These are phyloP conservation scores for Groenewaldozyma salmanticensis DNA, from an alignment of 805 yeast species.

Conservation along the genomic window DNA sequence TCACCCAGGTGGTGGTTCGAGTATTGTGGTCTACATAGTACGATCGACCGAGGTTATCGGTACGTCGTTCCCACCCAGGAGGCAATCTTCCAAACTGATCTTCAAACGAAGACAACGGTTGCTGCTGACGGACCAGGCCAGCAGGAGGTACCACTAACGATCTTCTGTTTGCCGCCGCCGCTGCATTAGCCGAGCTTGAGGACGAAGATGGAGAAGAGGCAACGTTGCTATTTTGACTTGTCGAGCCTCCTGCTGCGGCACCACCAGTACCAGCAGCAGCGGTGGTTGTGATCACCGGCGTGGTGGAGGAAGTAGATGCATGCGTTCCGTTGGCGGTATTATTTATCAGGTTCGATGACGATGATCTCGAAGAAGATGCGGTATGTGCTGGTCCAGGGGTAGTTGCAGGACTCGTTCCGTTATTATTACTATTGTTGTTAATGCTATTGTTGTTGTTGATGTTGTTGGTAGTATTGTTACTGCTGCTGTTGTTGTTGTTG, in stretches of 20 bases:
- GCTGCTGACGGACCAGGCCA: slow-evolving; percentile 51
- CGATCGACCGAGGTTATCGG: slow-evolving; percentile 94
- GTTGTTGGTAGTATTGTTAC: slow-evolving; percentile 3
- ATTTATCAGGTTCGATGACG: not conserved
- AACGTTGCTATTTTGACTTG: too few relatives aligned
- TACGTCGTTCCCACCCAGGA: slow-evolving; percentile 98
- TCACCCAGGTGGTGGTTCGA: slow-evolving; percentile 97
- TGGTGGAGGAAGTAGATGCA: not conserved
- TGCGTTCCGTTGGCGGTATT: not conserved
- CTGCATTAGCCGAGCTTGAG: slow-evolving; percentile 4
- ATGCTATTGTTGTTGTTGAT: slow-evolving; percentile 3
- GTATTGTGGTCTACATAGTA: slow-evolving; percentile 97
- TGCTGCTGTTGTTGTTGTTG: not conserved
- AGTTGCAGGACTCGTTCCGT: not conserved
- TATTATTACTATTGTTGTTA: not conserved
- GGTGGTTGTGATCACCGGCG: not conserved
- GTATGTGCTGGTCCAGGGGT: not conserved
- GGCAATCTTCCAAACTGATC: slow-evolving; percentile 96
- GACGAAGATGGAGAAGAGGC: slow-evolving; percentile 9
- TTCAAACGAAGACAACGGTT: slow-evolving; percentile 82
- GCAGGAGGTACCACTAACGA: too few relatives aligned
- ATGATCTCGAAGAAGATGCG: not conserved
- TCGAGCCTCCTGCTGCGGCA: slow-evolving; percentile 20
- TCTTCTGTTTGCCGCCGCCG: too few relatives aligned
- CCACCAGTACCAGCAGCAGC: slow-evolving; percentile 7